Evolutionary conservation across 2,329 filamentous ascomycete genomes (phyloP), one percentile per base, ranked within the genome.

Genomic region (Penicillium sp.): DNA sequence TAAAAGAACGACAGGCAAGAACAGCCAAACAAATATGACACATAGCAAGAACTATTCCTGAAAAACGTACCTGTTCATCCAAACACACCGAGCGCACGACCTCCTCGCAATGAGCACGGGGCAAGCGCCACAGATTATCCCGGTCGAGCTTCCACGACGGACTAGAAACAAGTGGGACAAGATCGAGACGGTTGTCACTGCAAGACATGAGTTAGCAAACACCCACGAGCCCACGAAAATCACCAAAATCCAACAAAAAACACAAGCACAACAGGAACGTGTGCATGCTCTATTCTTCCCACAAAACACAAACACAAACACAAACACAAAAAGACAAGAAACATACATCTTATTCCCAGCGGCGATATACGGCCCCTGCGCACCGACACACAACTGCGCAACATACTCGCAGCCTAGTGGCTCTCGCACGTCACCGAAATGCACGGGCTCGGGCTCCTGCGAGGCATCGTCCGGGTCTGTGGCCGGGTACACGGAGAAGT

Each of bases 351-450:
- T 75, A 51, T 73, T 75, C 9, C 76, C 77, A 21, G 71, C 71
- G 6, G 69, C 76, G 49, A 78, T 60, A 53, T 70, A 73, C 2
- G 69, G 61, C 24, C 71, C 68, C 48, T 68, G 67, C 8, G 68
- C 68, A 32, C 70, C 65, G 51, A 71, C 63, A 40, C 77, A 66
- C 45, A 82, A 61, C 58, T 80, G 76, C 19, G 78, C 75, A 5
- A 82, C 73, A 61, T 84, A 84, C 65, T 81, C 78, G 58, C 78
- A 81, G 10, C 69, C 65, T 34, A 83, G 59, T 41, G 69, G 67
- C 52, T 77, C 72, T 46, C 81, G 69, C 34, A 83, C 68, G 59
- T 83, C 80, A 1, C 79, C 79, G 42, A 81, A 77, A 38, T 72
- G 67, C 29, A 73, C 67, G 6, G 73, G 68, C 6, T 71, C 63